A percentile compares a stretch with the other conserved stretches of the same genome.
phyloP scores from a whole-genome alignment of 2,329 filamentous ascomycete species.

The Ambrosiella xylebori region DNA sequence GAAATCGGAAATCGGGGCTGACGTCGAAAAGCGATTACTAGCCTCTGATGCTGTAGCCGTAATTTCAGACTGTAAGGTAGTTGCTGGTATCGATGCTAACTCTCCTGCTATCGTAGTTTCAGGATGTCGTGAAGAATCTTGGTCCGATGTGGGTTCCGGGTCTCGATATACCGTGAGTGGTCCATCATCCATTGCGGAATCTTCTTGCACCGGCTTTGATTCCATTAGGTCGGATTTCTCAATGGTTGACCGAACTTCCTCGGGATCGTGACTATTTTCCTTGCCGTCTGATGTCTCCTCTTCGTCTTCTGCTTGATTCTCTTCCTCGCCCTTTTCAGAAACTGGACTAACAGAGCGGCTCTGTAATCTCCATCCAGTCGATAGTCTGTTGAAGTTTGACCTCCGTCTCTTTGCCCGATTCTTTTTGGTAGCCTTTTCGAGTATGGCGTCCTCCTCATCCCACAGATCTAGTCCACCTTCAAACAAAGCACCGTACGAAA shows the following conservation, averaged over 20 bases:
- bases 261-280: neutral
- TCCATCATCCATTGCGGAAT: too few species aligned
- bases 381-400: constrained; percentile 32
- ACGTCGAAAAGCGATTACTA: neutral
- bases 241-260: neutral
- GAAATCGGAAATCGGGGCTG: neutral
- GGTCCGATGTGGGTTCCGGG: too few species aligned
- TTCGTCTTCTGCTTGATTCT: constrained; percentile 7
- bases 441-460: constrained; percentile 36
- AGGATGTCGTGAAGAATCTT: too few species aligned
- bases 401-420: constrained; percentile 28
- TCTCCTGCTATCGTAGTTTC: too few species aligned
- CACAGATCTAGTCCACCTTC: constrained; percentile 50
- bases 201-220: too few species aligned
- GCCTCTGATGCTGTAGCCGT: too few species aligned
- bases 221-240: neutral
- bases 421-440: constrained; percentile 29
- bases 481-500: constrained; percentile 51
- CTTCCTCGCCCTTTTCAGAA: constrained; percentile 18
- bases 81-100: too few species aligned
- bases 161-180: too few species aligned
- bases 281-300: neutral
- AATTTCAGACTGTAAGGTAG: too few species aligned
- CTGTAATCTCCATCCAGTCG: constrained; percentile 55
- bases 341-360: constrained; percentile 57